Conservation (phyloP, 805 yeast species). For the Wickerhamomyces queroliae region DNA sequence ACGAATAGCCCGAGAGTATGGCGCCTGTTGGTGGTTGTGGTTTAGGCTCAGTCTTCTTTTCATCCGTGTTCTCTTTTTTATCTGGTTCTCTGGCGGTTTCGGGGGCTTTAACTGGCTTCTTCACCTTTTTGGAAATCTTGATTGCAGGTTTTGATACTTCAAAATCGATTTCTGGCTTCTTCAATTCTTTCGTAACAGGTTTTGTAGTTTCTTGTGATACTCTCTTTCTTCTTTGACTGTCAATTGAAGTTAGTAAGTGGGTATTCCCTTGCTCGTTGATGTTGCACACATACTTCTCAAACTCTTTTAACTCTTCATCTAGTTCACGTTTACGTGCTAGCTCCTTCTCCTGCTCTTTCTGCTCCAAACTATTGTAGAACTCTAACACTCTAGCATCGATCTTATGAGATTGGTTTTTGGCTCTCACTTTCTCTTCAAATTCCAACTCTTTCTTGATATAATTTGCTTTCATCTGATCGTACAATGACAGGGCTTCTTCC, state of each 20-base stretch:
- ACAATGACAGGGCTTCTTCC: constrained; percentile 17
- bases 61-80: no score
- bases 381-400: constrained; percentile 14
- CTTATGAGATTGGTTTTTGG: constrained; percentile 14
- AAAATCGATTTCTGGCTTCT: no score
- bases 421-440: constrained; percentile 18
- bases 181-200: no score
- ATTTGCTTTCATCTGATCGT: constrained; percentile 23
- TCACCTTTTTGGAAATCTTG: no score
- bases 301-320: constrained; percentile 13
- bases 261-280: background rate
- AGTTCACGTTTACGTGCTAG: constrained; percentile 11
- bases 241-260: constrained; percentile 4
- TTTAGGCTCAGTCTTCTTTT: background rate
- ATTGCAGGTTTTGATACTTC: no score
- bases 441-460: constrained; percentile 18
- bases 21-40: background rate
- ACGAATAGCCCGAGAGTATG: constrained; percentile 1
- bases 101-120: no score
- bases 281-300: constrained; percentile 14
- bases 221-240: background rate
- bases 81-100: no score
- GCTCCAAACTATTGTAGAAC: constrained; percentile 12
- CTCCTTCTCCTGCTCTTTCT: constrained; percentile 8
- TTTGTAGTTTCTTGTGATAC: background rate